Evolutionary conservation across 148 eudicot species (phyloP).

Genomic region (Chenopodium quinoa): DNA sequence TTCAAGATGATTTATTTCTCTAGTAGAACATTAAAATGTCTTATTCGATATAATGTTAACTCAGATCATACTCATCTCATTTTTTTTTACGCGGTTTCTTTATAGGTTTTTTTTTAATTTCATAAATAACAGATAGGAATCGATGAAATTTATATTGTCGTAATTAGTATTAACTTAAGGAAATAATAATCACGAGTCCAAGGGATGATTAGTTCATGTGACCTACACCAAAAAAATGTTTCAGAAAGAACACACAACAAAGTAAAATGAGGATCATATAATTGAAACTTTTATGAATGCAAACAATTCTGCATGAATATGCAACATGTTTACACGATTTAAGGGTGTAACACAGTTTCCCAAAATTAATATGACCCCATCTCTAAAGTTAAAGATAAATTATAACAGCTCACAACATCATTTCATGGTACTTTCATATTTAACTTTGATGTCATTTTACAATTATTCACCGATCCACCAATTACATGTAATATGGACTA

Average conservation of each 20-base stretch:
- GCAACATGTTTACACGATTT: constrained; percentile 30
- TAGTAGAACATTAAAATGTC: no score
- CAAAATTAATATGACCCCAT: constrained; percentile 24
- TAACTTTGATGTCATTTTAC: constrained; percentile 7
- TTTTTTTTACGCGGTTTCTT: no score
- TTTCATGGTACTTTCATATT: constrained; percentile 19
- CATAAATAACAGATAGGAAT: no score
- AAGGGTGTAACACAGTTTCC: constrained; percentile 21
- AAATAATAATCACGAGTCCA: not conserved
- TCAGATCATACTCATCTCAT: no score
- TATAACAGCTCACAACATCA: constrained; percentile 29
- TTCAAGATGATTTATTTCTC: no score
- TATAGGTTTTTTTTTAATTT: no score
- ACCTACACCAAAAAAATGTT: constrained; percentile 13
- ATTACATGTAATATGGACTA: not conserved
- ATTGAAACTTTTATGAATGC: constrained; percentile 9
- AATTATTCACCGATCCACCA: not conserved
- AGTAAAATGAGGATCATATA: constrained; percentile 16
- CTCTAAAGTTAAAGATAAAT: not conserved
- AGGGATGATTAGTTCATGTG: constrained; percentile 20
- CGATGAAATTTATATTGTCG: no score
- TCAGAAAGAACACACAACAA: constrained; percentile 25
- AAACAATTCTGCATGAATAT: constrained; percentile 5
- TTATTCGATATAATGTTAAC: no score
- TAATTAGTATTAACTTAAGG: no score